Base-by-base conservation (phyloP, 208 protist genomes). In the Crithidia sp. region DNA sequence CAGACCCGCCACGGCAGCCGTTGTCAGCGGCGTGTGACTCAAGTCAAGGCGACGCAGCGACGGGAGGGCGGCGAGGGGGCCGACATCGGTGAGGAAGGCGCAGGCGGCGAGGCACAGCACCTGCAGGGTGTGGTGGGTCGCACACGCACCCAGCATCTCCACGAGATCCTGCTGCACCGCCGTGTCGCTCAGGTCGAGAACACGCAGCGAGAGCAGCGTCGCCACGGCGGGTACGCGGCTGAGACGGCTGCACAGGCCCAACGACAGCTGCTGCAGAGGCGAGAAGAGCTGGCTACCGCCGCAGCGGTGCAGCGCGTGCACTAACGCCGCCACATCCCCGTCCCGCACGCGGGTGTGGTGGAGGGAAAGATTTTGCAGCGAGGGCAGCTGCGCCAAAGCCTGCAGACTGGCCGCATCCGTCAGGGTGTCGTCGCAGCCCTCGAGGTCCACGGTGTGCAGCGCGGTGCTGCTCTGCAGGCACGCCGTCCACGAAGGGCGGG, bases 11-110 rank as follows among this genome's bases (percentile, higher is more conserved):
- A 66, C 45, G 28, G 9, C 61, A 7, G 61, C 43, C 19, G 61
- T 66, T 47, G 57, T 53, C 57, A 74, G 41, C 19, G 58, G 47
- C 19, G 68, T 66, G 59, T 74, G 57, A 39, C 68, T 74, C 12
- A 74, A 10, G 40, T 74, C 58, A 0, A 74, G 68, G 5, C 2
- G 13, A 7, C 45, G 68, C 57, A 74, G 39, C 19, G 43, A 28
- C 47, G 57, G 49, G 39, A 74, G 40, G 41, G 50, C 47, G n/a
- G 68, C 57, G n/a, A 58, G 47, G 9, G 58, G 57, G 16, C 39
- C 50, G 10, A 14, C 58, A 17, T 59, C 7, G 14, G 19, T 7
- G 68, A 74, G 14, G 17, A 36, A 39, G 4, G 45, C 41, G 47
- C 68, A 66, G 9, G 68, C 19, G 9, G 57, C 47, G 17, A 74